Evolutionary conservation across 257 asterid genomes (phyloP), one percentile per base, ranked within the genome.

Genomic region (Solanum pinnatisectum): DNA sequence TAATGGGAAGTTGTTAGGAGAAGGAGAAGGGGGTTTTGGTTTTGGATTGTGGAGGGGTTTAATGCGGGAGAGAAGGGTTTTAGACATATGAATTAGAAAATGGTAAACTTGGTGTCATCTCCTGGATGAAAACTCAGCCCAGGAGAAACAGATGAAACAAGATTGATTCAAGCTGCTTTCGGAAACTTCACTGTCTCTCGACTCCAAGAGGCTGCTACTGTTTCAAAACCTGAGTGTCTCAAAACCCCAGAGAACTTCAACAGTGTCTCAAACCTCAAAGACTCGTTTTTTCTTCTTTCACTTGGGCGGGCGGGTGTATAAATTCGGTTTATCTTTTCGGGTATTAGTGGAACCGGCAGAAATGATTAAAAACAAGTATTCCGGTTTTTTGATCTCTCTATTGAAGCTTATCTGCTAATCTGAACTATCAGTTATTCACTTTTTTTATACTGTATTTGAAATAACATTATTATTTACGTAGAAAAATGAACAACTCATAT

Each of bases 41-140:
- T 91, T 90, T 85, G 93, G 92, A 36, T 83, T 88, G 90, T 90
- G 91, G 36, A 85, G 91, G 78, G 96, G 98, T 88, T 94, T 97
- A 90, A 95, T 92, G 85, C 93, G 95, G 73, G 91, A 84, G 87
- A 95, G 93, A 71, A 94, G 88, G 74, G 93, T 52, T 93, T 94
- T 97, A 85, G 98, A 96, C 98, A 96, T 96, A 92, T 73, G 90
- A 89, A 27, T 23, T 16, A 71, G 20, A 52, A 32, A 37, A 16
- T 44, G 1, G 30, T 2, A 11, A 37, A 39, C 14, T n/a, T 30
- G 84, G 89, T 52, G 44, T 49, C 86, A 86, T 56, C 84, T 52
- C 84, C 36, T 40, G 74, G 85, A 60, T 52, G 90, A 52, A 22
- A 49, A 2, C 6, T 81, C 85, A 30, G 20, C 46, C 85, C 85